These are phyloP conservation scores for Melaleuca alternifolia DNA, from an alignment of 345 rosid species.

Conservation along the genomic window DNA sequence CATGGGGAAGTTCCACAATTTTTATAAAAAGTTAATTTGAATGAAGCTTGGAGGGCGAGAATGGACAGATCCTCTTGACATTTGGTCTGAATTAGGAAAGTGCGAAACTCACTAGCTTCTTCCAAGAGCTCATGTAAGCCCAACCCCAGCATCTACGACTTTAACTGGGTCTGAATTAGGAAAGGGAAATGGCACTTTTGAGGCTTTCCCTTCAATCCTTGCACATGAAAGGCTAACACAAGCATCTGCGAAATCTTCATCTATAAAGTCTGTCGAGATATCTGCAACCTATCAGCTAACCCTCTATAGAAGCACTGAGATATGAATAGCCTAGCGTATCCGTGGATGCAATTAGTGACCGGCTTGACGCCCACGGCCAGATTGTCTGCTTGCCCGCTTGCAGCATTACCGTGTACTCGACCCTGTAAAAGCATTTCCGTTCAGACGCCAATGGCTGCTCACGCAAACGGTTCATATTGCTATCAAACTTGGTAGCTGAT, in stretches of 20 bases:
- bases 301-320: constrained; percentile 48
- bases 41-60: no score
- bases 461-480: constrained; percentile 55
- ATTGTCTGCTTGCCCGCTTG: constrained; percentile 74
- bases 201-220: constrained; percentile 55
- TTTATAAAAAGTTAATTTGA: no score
- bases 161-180: no score
- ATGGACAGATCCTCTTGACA: no score
- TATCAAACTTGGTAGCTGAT: constrained; percentile 74
- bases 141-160: no score
- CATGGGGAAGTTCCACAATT: no score
- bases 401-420: constrained; percentile 77
- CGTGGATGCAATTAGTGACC: constrained; percentile 55
- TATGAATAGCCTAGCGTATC: constrained; percentile 65
- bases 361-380: constrained; percentile 75
- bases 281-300: constrained; percentile 54
- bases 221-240: constrained; percentile 62
- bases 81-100: no score
- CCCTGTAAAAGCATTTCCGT: constrained; percentile 74
- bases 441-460: constrained; percentile 41
- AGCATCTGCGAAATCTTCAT: constrained; percentile 78
- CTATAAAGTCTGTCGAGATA: constrained; percentile 84
- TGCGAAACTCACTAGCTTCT: no score
- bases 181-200: background rate
- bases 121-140: no score